Conservation (phyloP, 2,329 filamentous ascomycete genomes). For the Graphiopsis chlorocephala region DNA sequence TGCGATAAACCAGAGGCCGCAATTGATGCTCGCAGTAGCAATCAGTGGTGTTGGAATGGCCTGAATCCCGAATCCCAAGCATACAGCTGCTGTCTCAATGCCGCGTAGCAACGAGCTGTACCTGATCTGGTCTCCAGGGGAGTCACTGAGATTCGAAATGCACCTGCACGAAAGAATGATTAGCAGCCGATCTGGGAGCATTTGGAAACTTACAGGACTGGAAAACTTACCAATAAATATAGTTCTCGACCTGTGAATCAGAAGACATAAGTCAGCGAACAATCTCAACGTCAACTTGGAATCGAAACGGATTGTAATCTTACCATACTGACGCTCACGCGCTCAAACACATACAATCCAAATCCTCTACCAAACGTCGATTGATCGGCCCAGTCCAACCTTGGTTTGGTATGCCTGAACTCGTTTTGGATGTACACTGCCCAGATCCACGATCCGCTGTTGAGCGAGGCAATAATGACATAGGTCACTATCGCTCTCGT, state of each 20-base stretch:
- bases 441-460: constrained; percentile 24
- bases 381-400: constrained; percentile 41
- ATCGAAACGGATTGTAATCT: not conserved
- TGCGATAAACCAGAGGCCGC: constrained; percentile 11
- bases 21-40: constrained; percentile 12
- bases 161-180: not conserved
- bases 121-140: constrained; percentile 12
- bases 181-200: not conserved
- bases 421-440: constrained; percentile 27
- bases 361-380: constrained; percentile 12
- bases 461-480: constrained; percentile 16
- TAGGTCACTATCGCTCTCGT: constrained; percentile 19
- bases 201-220: not conserved
- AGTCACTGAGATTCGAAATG: constrained; percentile 4
- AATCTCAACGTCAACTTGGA: not conserved
- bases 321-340: constrained; percentile 10
- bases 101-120: constrained; percentile 10
- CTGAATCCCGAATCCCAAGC: constrained; percentile 8
- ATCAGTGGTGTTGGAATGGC: constrained; percentile 11
- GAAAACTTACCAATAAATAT: not conserved
- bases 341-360: constrained; percentile 12
- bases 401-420: constrained; percentile 40
- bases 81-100: constrained; percentile 13
- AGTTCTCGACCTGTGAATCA: not conserved
- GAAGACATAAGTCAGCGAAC: not conserved